Evolutionary conservation across 352 stramenopile genomes (phyloP).

Genomic region (Pythium utonaiense): DNA sequence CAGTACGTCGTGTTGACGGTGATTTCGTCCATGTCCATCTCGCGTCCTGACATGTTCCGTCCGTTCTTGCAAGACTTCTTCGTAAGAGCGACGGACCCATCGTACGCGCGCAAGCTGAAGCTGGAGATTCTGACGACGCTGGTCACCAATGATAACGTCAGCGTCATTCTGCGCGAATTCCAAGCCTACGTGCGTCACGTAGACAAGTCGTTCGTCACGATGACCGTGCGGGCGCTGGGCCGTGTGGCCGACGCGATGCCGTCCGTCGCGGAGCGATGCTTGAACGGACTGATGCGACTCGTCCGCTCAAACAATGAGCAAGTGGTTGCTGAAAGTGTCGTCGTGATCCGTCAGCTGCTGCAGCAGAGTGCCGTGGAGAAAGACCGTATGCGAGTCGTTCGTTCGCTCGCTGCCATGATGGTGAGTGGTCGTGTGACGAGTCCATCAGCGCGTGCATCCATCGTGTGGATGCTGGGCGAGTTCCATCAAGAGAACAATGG

Average conservation of each 20-base stretch:
- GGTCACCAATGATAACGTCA: conserved; percentile 90
- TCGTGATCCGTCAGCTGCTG: conserved; percentile 95
- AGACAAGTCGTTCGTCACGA: conserved; percentile 94
- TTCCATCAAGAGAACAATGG: conserved; percentile 73
- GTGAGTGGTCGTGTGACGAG: conserved; percentile 65
- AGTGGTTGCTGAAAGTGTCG: conserved; percentile 93
- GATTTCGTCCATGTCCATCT: conserved; percentile 93
- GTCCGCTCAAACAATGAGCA: conserved; percentile 82
- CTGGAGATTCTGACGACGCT: conserved; percentile 96
- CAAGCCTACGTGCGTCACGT: conserved; percentile 95
- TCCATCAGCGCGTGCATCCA: conserved; percentile 77
- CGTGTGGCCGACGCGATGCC: conserved; percentile 90
- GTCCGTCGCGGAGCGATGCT: conserved; percentile 86
- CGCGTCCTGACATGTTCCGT: conserved; percentile 94
- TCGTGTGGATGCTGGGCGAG: conserved; percentile 92
- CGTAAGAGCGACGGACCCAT: conserved; percentile 92
- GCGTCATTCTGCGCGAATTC: conserved; percentile 94
- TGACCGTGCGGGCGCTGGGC: conserved; percentile 91
- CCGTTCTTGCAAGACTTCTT: conserved; percentile 98
- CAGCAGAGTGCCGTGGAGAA: conserved; percentile 84
- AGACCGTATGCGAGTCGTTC: conserved; percentile 73
- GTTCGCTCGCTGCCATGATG: conserved; percentile 77
- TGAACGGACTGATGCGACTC: conserved; percentile 86
- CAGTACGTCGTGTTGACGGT: conserved; percentile 97
- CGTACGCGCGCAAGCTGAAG: conserved; percentile 96